Base-by-base conservation (phyloP, 1,284 basidiomycete genomes). In the Cryptococcus depauperatus region DNA sequence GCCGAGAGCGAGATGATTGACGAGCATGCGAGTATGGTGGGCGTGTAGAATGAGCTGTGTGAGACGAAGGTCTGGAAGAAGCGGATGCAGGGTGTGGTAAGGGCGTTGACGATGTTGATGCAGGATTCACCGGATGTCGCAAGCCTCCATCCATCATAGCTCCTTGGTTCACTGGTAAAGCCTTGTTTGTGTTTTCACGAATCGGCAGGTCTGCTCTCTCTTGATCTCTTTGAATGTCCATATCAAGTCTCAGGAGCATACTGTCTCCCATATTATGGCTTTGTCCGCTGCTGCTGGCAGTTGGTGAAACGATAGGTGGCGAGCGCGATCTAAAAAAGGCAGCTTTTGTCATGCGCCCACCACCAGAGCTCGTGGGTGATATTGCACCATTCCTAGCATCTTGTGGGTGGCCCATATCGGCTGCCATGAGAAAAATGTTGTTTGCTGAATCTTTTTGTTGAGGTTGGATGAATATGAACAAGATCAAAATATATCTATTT, bases 271-370 rank as follows among this genome's bases (percentile, higher is more conserved):
- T n/a, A 23, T 48, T 44, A 7, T 39, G 43, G 27, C 42, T 40
- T 13, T 23, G 39, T 39, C 39, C 34, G n/a, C 45, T 44, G 48
- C 25, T 25, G 47, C 13, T 22, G 18, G 35, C 29, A 22, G 35
- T 35, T 19, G 47, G 41, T 23, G 37, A 45, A 26, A 45, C 39
- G 39, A 59, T 41, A 13, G 59, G 59, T 7, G 61, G 61, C 13
- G 61, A 64, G 28, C 61, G 47, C 10, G 61, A 52, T 25, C 64
- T 47, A 48, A 67, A 65, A 50, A 67, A 67, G 10, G 57, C 60
- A 6, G 61, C 61, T 50, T 64, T 64, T 41, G 59, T 54, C 48
- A 64, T 64, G 16, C 55, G 54, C 7, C 35, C 35, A 6, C 35
- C 35, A n/a, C n/a, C n/a, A n/a, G 55, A 51, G 32, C 54, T 45